phyloP scores from a whole-genome alignment of 768 basidiomycete genomes.

The Trametes elegans region DNA sequence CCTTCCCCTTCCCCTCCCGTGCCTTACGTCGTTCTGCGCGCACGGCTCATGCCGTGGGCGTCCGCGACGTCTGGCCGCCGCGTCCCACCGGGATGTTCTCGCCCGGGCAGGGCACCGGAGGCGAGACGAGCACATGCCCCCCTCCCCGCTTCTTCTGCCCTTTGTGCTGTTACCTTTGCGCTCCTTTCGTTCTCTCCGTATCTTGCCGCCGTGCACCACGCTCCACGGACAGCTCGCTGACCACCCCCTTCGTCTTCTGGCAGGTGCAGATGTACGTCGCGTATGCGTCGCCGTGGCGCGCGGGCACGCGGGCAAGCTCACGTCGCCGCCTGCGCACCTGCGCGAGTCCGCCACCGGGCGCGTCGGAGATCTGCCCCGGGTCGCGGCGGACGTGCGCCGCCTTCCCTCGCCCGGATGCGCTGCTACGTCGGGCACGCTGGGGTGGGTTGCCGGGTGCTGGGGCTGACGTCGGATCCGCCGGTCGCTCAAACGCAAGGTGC shows the following conservation, averaged over 20 bases:
- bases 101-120: too few species aligned
- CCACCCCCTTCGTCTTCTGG: neutral
- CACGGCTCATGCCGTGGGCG: neutral
- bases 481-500: too few species aligned
- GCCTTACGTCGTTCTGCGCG: neutral
- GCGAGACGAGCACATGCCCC: neutral
- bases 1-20: neutral
- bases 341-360: neutral
- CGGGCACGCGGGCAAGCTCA: neutral
- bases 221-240: slow-evolving; percentile 9
- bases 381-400: neutral
- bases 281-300: neutral
- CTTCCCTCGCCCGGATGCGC: too few species aligned
- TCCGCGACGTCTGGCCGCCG: neutral
- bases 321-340: neutral
- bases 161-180: neutral
- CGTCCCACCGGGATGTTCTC: neutral
- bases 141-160: neutral
- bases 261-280: neutral
- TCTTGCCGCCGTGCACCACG: slow-evolving; percentile 3
- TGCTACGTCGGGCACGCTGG: too few species aligned
- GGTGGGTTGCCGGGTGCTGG: too few species aligned
- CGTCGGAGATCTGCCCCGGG: neutral
- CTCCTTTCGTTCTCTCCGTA: neutral
- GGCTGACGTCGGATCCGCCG: too few species aligned